Evolutionary conservation across 2,329 filamentous ascomycete genomes (phyloP).

Genomic region (Basipetospora chlamydospora): DNA sequence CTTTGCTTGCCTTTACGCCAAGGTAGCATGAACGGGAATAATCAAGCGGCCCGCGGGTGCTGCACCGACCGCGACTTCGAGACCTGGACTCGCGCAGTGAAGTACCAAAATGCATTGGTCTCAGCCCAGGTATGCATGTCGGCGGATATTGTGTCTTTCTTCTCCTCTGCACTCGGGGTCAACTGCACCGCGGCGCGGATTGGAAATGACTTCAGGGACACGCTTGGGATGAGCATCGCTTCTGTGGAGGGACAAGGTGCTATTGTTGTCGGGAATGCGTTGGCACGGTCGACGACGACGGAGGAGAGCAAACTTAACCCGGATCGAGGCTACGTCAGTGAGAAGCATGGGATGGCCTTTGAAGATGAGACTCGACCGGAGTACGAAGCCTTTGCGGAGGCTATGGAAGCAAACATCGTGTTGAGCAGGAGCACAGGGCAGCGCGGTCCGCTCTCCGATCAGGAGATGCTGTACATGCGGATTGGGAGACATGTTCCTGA

Average conservation of each 20-base stretch:
- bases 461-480: background rate
- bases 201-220: background rate
- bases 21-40: no score
- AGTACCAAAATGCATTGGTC: background rate
- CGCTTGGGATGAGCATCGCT: background rate
- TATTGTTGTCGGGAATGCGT: background rate
- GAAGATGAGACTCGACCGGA: background rate
- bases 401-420: background rate
- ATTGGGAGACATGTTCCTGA: background rate
- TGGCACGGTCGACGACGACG: background rate
- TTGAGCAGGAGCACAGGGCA: background rate
- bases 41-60: background rate
- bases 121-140: background rate
- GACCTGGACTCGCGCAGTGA: background rate
- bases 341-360: background rate
- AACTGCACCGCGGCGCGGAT: background rate
- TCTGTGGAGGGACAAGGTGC: no score
- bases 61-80: background rate
- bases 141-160: background rate
- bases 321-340: background rate
- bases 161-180: background rate
- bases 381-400: background rate
- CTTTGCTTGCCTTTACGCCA: background rate
- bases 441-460: no score
- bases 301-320: background rate